phyloP scores from a whole-genome alignment of 1,284 basidiomycete species.

The Boletus mariae region DNA sequence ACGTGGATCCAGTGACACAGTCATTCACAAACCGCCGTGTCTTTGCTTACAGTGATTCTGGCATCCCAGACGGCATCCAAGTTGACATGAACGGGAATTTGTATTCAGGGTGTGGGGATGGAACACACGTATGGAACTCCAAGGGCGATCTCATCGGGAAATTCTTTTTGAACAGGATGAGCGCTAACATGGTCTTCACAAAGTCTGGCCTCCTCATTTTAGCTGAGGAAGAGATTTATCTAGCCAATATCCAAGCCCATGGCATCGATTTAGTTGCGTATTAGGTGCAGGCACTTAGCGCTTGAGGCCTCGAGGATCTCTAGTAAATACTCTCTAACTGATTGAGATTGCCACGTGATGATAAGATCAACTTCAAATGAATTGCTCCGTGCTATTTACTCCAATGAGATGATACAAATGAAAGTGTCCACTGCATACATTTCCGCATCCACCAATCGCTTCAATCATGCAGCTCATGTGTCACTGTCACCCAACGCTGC shows the following conservation, averaged over 20 bases:
- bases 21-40: constrained; percentile 60
- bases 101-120: constrained; percentile 12
- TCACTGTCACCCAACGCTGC: constrained; percentile 47
- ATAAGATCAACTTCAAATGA: constrained; percentile 4
- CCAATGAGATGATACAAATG: constrained; percentile 13
- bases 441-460: constrained; percentile 75
- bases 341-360: not conserved
- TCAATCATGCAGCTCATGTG: constrained; percentile 62
- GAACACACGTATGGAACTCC: constrained; percentile 53
- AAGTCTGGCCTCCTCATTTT: constrained; percentile 3
- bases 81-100: constrained; percentile 5
- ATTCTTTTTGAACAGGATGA: constrained; percentile 58
- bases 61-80: constrained; percentile 69
- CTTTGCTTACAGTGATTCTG: constrained; percentile 66
- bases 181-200: constrained; percentile 61
- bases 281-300: not conserved
- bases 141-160: constrained; percentile 66
- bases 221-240: constrained; percentile 1
- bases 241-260: not conserved
- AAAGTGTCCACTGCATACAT: constrained; percentile 55
- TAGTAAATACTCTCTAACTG: too few relatives aligned
- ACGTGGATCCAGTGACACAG: constrained; percentile 57
- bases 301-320: too few relatives aligned
- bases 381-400: too few relatives aligned
- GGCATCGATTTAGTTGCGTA: not conserved